Percentiles rank a stretch among this genome's conserved stretches.
phyloP scores from a whole-genome alignment of 805 yeast genomes.

The Huiozyma naganishii region DNA sequence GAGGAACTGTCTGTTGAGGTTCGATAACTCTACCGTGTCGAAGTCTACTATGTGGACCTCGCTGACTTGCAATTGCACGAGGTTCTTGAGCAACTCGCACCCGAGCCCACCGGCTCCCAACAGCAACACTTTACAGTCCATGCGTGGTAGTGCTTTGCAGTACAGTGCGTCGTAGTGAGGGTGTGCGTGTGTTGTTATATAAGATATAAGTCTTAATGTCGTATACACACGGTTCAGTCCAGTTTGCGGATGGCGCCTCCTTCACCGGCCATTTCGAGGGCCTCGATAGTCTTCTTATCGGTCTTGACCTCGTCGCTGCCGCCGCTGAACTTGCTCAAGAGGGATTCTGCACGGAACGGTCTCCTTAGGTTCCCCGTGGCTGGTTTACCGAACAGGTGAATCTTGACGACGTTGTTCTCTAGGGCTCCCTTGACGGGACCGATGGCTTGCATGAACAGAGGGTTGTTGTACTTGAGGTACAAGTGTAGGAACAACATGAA shows the following conservation, averaged over 20 bases:
- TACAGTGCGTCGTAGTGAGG: not conserved
- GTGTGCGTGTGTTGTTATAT: not conserved
- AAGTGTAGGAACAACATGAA: conserved; percentile 98
- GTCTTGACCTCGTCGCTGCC: conserved; percentile 46
- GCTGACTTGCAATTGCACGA: conserved; percentile 47
- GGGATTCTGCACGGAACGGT: conserved; percentile 84
- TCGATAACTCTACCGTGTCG: conserved; percentile 86
- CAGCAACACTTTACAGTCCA: conserved; percentile 42
- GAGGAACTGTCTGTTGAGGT: conserved; percentile 82
- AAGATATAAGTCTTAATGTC: not conserved
- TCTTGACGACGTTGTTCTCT: conserved; percentile 83
- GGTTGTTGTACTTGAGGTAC: conserved; percentile 95
- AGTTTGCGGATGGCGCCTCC: conserved; percentile 64
- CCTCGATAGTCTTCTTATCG: conserved; percentile 77
- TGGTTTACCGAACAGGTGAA: conserved; percentile 73
- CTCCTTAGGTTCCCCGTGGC: conserved; percentile 89
- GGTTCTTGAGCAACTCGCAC: conserved; percentile 75
- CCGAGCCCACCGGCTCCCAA: conserved; percentile 96
- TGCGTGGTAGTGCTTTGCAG: not conserved
- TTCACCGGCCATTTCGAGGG: conserved; percentile 73
- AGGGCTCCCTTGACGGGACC: conserved; percentile 83
- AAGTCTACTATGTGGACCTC: conserved; percentile 80
- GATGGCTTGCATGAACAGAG: conserved; percentile 87
- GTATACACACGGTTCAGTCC: not conserved
- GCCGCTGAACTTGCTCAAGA: conserved; percentile 46